phyloP scores from a whole-genome alignment of 2,329 filamentous ascomycete genomes.

The Pseudogymnoascus sp. region DNA sequence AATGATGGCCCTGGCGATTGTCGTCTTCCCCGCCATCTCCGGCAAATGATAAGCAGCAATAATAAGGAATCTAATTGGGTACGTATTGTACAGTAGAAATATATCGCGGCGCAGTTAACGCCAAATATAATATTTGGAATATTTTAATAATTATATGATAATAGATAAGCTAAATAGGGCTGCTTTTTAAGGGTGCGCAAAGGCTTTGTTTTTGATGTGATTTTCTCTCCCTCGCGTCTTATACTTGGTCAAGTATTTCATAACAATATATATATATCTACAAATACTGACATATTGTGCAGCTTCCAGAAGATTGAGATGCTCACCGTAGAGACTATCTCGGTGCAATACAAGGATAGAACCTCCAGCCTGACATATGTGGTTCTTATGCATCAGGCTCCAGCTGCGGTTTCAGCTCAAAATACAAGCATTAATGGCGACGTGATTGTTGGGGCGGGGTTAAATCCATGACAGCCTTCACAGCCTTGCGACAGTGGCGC shows the following conservation, averaged over 20 bases:
- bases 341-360: background rate
- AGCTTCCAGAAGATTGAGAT: background rate
- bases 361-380: background rate
- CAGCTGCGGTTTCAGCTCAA: too few species aligned
- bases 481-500: background rate
- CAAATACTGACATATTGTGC: background rate
- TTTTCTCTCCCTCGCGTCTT: background rate
- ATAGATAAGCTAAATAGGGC: background rate
- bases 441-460: background rate
- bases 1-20: background rate
- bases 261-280: background rate
- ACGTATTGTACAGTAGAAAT: background rate
- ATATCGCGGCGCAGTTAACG: background rate
- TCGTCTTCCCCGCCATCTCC: background rate
- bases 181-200: background rate
- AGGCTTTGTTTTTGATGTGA: background rate
- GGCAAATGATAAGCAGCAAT: background rate
- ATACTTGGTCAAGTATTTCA: background rate
- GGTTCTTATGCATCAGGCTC: background rate
- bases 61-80: background rate
- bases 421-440: too few species aligned
- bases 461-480: background rate
- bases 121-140: background rate
- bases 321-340: background rate
- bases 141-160: background rate